These are phyloP conservation scores for Cymbopogon flexuosus DNA, from an alignment of 202 grass and related monocot species.

Conservation along the genomic window DNA sequence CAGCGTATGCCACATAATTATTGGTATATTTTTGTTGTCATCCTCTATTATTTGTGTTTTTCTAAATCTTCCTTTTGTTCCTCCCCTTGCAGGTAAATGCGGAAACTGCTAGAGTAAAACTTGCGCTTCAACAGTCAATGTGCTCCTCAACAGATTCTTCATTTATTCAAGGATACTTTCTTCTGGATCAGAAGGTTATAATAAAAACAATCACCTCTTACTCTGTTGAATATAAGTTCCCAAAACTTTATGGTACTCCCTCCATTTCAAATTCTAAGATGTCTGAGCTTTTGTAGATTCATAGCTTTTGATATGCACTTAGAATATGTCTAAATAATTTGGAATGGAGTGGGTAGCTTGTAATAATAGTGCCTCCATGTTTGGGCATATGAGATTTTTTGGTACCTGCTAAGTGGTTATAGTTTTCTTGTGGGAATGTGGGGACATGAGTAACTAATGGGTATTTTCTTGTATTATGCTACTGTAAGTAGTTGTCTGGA, in stretches of 20 bases:
- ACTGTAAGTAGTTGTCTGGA: neutral
- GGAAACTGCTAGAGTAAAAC: constrained; percentile 75
- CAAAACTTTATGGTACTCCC: neutral
- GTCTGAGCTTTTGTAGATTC: no score
- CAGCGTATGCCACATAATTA: constrained; percentile 47
- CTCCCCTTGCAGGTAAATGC: constrained; percentile 49
- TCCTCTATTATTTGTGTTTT: constrained; percentile 3
- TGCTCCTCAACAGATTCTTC: constrained; percentile 71
- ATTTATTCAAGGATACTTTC: constrained; percentile 82
- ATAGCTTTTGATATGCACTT: no score
- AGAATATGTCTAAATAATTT: neutral
- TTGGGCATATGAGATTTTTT: neutral
- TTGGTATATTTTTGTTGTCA: constrained; percentile 16
- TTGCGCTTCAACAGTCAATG: constrained; percentile 82
- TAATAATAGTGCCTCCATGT: neutral
- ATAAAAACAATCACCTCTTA: neutral
- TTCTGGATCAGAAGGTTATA: constrained; percentile 76
- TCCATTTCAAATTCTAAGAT: no score
- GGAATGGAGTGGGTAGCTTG: neutral
- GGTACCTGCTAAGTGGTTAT: neutral
- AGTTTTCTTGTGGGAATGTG: constrained; percentile 13
- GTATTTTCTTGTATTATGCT: neutral
- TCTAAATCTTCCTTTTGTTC: constrained; percentile 16
- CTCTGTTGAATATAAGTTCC: constrained; percentile 1
- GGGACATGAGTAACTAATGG: neutral